A percentile compares a stretch with the other conserved stretches of the same genome.
Evolutionary conservation across 441 rosid genomes (phyloP).

Genomic region (Gossypium schwendimanii): DNA sequence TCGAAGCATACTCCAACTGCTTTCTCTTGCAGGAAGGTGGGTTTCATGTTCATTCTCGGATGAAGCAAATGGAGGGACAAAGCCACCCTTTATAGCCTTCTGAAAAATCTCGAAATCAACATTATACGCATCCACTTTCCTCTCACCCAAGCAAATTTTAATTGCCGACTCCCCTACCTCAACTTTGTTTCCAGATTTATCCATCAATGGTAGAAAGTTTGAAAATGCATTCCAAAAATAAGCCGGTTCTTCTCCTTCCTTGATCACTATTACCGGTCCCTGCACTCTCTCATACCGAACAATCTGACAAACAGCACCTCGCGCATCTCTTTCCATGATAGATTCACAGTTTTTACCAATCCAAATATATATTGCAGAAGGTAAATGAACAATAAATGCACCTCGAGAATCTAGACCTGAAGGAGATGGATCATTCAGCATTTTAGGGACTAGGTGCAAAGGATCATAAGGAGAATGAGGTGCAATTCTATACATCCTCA

Average conservation of each 20-base stretch:
- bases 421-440: constrained; percentile 79
- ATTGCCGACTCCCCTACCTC: constrained; percentile 27
- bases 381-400: constrained; percentile 79
- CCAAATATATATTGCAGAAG: constrained; percentile 82
- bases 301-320: constrained; percentile 91
- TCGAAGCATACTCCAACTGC: constrained; percentile 76
- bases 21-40: constrained; percentile 83
- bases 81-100: constrained; percentile 80
- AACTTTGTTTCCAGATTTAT: constrained; percentile 33
- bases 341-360: constrained; percentile 68
- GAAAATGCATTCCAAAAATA: constrained; percentile 85
- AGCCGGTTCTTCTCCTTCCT: constrained; percentile 86
- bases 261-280: constrained; percentile 55
- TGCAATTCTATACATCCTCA: constrained; percentile 81
- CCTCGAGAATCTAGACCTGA: constrained; percentile 86
- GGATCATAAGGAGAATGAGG: constrained; percentile 98
- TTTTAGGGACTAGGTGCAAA: constrained; percentile 89
- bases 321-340: constrained; percentile 93
- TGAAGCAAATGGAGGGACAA: constrained; percentile 77
- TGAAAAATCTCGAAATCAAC: constrained; percentile 81
- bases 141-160: constrained; percentile 48
- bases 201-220: constrained; percentile 60
- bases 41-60: constrained; percentile 80
- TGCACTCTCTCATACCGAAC: constrained; percentile 82
- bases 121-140: constrained; percentile 62